phyloP scores from a whole-genome alignment of 805 yeast genomes.

The Metschnikowia similis region DNA sequence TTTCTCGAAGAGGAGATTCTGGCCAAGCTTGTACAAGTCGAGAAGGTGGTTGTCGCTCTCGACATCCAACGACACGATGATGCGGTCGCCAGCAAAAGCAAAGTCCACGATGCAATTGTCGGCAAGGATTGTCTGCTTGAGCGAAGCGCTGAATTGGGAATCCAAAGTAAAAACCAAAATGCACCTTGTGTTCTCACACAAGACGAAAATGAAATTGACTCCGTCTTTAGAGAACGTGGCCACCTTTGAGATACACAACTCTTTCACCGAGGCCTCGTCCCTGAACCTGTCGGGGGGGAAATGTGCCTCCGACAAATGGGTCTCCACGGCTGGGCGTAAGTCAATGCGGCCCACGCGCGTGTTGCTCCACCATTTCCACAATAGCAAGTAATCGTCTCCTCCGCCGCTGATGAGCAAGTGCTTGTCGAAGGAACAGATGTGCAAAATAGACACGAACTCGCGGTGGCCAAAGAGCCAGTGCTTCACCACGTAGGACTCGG shows the following conservation, averaged over 20 bases:
- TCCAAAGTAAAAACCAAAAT: slow-evolving; percentile 35
- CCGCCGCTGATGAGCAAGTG: slow-evolving; percentile 75
- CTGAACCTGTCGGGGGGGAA: slow-evolving; percentile 62
- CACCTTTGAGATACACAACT: slow-evolving; percentile 49
- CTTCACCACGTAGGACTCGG: slow-evolving; percentile 72
- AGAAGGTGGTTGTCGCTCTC: slow-evolving; percentile 25
- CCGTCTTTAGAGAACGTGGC: slow-evolving; percentile 24
- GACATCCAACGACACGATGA: slow-evolving; percentile 29
- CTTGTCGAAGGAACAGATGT: slow-evolving; percentile 49
- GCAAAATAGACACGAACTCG: slow-evolving; percentile 71
- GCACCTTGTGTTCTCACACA: slow-evolving; percentile 49
- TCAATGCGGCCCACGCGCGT: slow-evolving; percentile 47
- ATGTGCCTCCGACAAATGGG: slow-evolving; percentile 52
- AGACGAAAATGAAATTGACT: slow-evolving; percentile 35
- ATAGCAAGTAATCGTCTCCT: slow-evolving; percentile 71
- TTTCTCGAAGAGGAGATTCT: slow-evolving; percentile 15
- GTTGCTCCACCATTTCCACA: slow-evolving; percentile 73
- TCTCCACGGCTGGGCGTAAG: slow-evolving; percentile 35
- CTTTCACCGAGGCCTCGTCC: slow-evolving; percentile 47
- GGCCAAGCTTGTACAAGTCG: slow-evolving; percentile 19
- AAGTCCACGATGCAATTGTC: slow-evolving; percentile 28
- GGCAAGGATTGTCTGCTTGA: slow-evolving; percentile 28
- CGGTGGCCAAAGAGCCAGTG: slow-evolving; percentile 83
- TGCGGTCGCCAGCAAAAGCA: slow-evolving; percentile 15
- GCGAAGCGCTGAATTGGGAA: slow-evolving; percentile 22